Evolutionary conservation across 805 yeast species (phyloP), one percentile per base, ranked within the genome.

Genomic region (Trichomonascus vanleenenianus): DNA sequence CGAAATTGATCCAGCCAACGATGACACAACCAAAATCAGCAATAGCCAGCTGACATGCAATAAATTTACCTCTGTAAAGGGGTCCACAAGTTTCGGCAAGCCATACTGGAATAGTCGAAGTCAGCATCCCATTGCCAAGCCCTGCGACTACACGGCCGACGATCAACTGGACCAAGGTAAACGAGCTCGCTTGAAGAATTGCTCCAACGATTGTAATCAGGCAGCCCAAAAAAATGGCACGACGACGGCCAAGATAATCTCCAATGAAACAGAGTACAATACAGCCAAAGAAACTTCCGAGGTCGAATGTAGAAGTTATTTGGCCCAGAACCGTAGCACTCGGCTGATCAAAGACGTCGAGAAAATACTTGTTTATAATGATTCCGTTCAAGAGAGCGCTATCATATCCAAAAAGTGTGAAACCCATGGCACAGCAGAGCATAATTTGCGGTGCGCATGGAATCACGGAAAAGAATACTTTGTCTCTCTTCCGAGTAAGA

Each of bases 31-130:
- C 89, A 39, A 79, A 16, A 18, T 79, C 78, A 53, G 81, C 77
- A 33, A 80, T 72, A 27, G 81, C 74, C 43, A 86, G 85, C 64
- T 81, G 83, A 57, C 80, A 64, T 50, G 75, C 73, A 43, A 81
- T 83, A 52, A 80, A 63, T 50, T 73, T 66, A 54, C 88, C 88
- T 68, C 88, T 75, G 51, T 69, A 71, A 49, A 73, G 75, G 9
- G 85, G 73, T 45, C 73, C 75, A 35, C 85, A 73, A 64, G 78
- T 73, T 64, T 84, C 93, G 1, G 88, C 72, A 59, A 80, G 87
- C 78, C 85, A 84, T 47, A 81, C 81, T 11, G 93, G 91, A 50
- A 81, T 79, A 30, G 86, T 79, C 14, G 87, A 77, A n/a, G 88
- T 80, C 59, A 78, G 76, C 60, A 82, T 62, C 50, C 91, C 91